Conservation (phyloP, 169 alveolate species). For the Theileria annulata region DNA sequence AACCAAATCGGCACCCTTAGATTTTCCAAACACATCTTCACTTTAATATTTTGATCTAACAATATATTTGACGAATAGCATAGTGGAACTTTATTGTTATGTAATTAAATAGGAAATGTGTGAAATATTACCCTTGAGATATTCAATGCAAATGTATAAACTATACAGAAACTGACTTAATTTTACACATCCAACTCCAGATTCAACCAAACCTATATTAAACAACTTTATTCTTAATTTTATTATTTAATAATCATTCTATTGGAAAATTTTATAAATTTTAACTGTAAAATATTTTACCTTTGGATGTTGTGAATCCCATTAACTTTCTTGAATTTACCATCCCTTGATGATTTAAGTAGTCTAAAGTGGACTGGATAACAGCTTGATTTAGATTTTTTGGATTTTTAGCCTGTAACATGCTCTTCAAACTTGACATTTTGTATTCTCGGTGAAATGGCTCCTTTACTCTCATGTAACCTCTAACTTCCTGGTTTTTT, state of each 20-base stretch:
- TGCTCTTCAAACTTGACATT: conserved; percentile 31
- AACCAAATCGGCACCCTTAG: conserved; percentile 23
- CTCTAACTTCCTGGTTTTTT: neutral
- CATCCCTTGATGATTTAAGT: conserved; percentile 20
- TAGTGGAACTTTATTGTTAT: neutral
- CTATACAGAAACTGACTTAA: conserved; percentile 16
- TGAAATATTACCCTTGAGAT: neutral
- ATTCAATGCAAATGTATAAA: neutral
- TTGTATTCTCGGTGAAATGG: conserved; percentile 52
- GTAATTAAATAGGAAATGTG: neutral
- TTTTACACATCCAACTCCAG: conserved; percentile 36
- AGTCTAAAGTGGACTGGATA: conserved; percentile 15
- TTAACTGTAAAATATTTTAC: too few species aligned
- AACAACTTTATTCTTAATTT: neutral
- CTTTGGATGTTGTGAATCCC: conserved; percentile 52
- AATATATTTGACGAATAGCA: neutral
- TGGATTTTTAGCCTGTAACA: conserved; percentile 14
- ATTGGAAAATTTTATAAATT: too few species aligned
- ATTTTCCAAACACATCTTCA: neutral
- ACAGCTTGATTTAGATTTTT: conserved; percentile 5
- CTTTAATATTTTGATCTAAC: neutral
- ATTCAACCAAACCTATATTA: conserved; percentile 18
- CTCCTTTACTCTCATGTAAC: conserved; percentile 24
- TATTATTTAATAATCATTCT: too few species aligned
- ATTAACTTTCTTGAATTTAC: conserved; percentile 21